A percentile compares a stretch with the other conserved stretches of the same genome.
phyloP scores from a whole-genome alignment of 495 filamentous ascomycete species.

The Aspergillus incahuasiensis region DNA sequence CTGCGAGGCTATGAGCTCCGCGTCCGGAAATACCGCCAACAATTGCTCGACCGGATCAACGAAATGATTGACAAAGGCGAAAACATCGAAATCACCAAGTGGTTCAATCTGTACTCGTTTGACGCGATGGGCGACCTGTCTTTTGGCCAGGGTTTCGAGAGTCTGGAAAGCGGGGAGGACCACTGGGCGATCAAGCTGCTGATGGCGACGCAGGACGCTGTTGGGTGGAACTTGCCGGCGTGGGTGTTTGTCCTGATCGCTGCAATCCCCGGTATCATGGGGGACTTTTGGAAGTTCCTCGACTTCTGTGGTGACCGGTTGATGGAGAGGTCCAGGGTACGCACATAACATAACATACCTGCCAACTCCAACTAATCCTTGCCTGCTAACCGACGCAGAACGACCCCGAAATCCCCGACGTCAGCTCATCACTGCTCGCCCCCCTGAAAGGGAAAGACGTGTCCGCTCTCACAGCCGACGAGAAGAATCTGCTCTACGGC shows the following conservation, averaged over 20 bases:
- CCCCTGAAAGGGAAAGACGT: constrained; percentile 19
- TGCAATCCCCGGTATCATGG: constrained; percentile 21
- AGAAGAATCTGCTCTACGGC: constrained; percentile 25
- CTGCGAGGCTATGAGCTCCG: constrained; percentile 31
- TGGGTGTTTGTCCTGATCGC: constrained; percentile 32
- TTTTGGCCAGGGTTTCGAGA: constrained; percentile 42
- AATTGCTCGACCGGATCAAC: constrained; percentile 15
- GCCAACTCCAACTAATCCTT: too few species aligned
- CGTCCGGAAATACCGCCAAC: constrained; percentile 19
- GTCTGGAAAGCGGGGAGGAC: constrained; percentile 30
- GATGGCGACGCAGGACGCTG: constrained; percentile 18
- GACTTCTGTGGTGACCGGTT: constrained; percentile 18
- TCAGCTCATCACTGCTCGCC: constrained; percentile 29
- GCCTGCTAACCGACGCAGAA: too few species aligned
- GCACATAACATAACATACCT: too few species aligned
- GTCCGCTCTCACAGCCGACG: constrained; percentile 10
- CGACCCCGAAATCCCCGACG: constrained; percentile 25
- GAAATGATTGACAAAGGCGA: constrained; percentile 7
- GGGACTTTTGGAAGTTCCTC: constrained; percentile 32
- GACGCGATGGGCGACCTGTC: constrained; percentile 49
- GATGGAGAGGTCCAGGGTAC: constrained; percentile 2
- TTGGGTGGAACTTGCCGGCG: constrained; percentile 29
- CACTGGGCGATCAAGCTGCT: constrained; percentile 29
- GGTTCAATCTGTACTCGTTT: constrained; percentile 45
- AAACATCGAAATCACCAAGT: constrained; percentile 29